Conservation (phyloP, 2,329 filamentous ascomycete species). For the Neocatenulostroma microsporum region DNA sequence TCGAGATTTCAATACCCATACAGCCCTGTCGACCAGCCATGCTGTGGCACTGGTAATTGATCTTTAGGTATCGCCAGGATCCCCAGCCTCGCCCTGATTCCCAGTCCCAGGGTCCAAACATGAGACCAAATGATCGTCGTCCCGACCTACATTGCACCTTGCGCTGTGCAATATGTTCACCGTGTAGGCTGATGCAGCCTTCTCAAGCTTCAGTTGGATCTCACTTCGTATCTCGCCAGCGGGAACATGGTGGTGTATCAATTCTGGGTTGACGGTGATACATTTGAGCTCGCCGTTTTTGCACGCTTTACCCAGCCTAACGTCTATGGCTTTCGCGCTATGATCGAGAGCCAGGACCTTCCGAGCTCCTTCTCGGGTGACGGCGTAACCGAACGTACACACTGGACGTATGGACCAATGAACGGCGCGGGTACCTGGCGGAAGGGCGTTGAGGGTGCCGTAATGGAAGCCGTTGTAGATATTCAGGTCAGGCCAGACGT, state of each 20-base stretch:
- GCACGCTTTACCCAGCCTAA: constrained; percentile 28
- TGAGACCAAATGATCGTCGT: not conserved
- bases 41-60: no score
- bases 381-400: constrained; percentile 28
- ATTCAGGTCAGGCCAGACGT: no score
- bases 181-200: not conserved
- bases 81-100: no score
- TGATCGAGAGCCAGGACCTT: constrained; percentile 27
- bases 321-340: constrained; percentile 29
- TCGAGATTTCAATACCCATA: no score
- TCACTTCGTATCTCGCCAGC: constrained; percentile 23
- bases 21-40: no score
- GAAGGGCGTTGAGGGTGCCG: constrained; percentile 12
- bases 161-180: not conserved
- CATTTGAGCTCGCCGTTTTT: constrained; percentile 25
- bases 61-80: no score
- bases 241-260: constrained; percentile 31
- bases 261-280: constrained; percentile 32
- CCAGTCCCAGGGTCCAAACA: not conserved
- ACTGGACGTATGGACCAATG: constrained; percentile 21
- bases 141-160: not conserved
- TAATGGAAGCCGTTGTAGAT: constrained; percentile 24
- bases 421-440: constrained; percentile 21
- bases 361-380: constrained; percentile 25
- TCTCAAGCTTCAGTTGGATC: constrained; percentile 11